Evolutionary conservation across 2,329 filamentous ascomycete species (phyloP).

Genomic region (Aciculosporium take): DNA sequence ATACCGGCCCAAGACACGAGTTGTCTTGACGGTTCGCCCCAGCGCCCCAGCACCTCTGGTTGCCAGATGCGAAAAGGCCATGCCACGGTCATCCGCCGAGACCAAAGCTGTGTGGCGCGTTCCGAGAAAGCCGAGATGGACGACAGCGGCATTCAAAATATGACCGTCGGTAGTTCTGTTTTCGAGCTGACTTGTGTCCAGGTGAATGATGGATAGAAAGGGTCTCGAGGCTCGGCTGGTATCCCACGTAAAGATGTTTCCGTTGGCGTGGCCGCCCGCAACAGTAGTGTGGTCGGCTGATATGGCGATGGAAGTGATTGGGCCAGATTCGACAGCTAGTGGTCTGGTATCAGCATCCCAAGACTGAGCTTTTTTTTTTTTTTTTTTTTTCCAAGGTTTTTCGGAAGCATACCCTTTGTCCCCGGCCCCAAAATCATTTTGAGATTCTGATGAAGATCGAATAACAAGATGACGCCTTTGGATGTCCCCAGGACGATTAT

Average conservation of each 20-base stretch:
- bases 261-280: conserved; percentile 77
- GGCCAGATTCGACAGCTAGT: conserved; percentile 74
- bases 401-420: conserved; percentile 53
- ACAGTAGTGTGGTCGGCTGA: conserved; percentile 90
- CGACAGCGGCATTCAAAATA: conserved; percentile 58
- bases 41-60: conserved; percentile 80
- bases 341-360: conserved; percentile 11
- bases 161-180: conserved; percentile 68
- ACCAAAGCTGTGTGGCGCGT: conserved; percentile 88
- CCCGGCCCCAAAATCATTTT: conserved; percentile 89
- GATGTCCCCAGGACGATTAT: conserved; percentile 83
- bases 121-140: conserved; percentile 89
- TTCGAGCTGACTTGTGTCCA: conserved; percentile 51
- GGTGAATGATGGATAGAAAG: conserved; percentile 73
- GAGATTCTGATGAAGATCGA: conserved; percentile 92
- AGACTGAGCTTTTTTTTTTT: conserved; percentile 13
- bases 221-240: conserved; percentile 67
- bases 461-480: conserved; percentile 86
- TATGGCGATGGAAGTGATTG: conserved; percentile 74
- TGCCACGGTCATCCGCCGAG: conserved; percentile 85
- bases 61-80: conserved; percentile 96
- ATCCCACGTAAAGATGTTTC: conserved; percentile 96
- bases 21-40: conserved; percentile 75
- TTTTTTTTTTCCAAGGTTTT: too few relatives aligned
- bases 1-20: conserved; percentile 81